Evolutionary conservation across 169 alveolate genomes (phyloP).

Genomic region (Babesia caballi): DNA sequence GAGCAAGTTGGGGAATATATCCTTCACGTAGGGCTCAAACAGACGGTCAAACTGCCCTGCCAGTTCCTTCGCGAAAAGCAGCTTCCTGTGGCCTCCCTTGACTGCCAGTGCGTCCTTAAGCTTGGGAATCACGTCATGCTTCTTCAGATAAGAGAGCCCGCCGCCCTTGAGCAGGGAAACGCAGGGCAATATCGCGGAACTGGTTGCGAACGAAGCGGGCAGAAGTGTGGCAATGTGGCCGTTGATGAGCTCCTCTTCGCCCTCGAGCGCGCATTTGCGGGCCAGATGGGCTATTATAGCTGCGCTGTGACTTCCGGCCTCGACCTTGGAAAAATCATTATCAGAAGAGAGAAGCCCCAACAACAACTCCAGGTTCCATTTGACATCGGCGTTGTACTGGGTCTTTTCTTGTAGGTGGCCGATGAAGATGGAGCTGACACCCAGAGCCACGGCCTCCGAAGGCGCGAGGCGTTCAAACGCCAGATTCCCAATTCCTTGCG

Average conservation of each 20-base stretch:
- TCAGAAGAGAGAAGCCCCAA: neutral
- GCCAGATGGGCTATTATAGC: constrained; percentile 19
- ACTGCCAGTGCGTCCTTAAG: neutral
- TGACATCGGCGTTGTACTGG: neutral
- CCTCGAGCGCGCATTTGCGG: constrained; percentile 33
- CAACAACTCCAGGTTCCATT: constrained; percentile 22
- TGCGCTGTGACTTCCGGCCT: neutral
- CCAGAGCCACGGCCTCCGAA: neutral
- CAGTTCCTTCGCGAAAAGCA: constrained; percentile 2
- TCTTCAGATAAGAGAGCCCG: constrained; percentile 28
- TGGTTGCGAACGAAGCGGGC: neutral
- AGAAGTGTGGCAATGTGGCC: neutral
- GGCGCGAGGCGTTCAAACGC: neutral
- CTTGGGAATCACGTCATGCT: constrained; percentile 32
- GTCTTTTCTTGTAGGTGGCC: constrained; percentile 16
- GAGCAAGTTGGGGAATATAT: constrained; percentile 27
- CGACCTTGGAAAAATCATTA: constrained; percentile 20
- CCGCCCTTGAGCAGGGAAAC: constrained; percentile 34
- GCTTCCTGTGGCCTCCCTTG: neutral
- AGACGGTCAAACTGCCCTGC: constrained; percentile 24
- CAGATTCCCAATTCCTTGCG: neutral
- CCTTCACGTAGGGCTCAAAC: constrained; percentile 36
- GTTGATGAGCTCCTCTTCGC: constrained; percentile 12
- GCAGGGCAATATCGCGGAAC: constrained; percentile 28
- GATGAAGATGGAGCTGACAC: neutral